These are phyloP conservation scores for Fraxinus platypoda DNA, from an alignment of 305 asterid genomes.

Conservation along the genomic window DNA sequence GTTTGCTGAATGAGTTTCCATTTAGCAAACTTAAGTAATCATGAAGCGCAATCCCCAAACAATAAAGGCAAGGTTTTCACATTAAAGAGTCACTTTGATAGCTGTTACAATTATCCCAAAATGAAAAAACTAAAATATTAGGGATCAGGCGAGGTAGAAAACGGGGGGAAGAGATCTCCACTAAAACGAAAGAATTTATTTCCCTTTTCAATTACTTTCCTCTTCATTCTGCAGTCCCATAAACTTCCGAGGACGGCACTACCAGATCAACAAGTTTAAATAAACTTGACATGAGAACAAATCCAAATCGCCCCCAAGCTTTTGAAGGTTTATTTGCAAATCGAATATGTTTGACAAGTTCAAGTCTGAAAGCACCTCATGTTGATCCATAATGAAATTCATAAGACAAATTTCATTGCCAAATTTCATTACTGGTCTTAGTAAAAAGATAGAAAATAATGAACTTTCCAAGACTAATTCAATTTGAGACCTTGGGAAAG, in stretches of 20 bases:
- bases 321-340: background rate
- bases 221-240: background rate
- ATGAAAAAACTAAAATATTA: background rate
- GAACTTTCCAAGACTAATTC: background rate
- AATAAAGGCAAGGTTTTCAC: background rate
- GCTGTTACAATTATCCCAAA: background rate
- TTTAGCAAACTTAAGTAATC: constrained; percentile 4
- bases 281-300: background rate
- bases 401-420: background rate
- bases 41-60: background rate
- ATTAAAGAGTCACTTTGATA: background rate
- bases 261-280: background rate
- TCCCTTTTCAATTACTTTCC: background rate
- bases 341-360: background rate
- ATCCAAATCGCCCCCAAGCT: background rate
- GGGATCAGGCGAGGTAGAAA: background rate
- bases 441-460: background rate
- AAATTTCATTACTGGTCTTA: background rate
- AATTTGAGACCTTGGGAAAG: background rate
- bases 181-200: background rate
- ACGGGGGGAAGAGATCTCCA: background rate
- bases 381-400: background rate
- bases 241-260: background rate
- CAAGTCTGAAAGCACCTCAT: background rate
- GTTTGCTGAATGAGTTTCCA: constrained; percentile 9